These are phyloP conservation scores for Sordaria brevicollis DNA, from an alignment of 495 filamentous ascomycete species.

Conservation along the genomic window DNA sequence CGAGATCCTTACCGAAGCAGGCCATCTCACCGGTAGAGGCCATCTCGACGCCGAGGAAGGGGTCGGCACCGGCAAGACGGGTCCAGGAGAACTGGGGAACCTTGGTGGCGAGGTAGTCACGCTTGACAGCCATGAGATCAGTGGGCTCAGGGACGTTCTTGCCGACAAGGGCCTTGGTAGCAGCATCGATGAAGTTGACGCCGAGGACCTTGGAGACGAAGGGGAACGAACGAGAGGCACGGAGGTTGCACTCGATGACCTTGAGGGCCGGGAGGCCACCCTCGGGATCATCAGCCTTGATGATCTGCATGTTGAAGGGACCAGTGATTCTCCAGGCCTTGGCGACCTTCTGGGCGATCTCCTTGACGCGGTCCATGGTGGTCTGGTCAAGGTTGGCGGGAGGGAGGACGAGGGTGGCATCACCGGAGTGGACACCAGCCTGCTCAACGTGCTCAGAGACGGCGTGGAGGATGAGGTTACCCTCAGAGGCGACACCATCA, in stretches of 20 bases:
- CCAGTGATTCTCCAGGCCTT: conserved; percentile 96
- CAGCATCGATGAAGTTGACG: conserved; percentile 94
- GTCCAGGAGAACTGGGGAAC: conserved; percentile 99
- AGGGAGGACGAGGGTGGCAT: conserved; percentile 92
- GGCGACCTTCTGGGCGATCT: conserved; percentile 90
- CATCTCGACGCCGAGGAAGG: conserved; percentile 98
- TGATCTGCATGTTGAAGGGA: conserved; percentile 99
- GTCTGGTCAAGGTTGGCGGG: conserved; percentile 64
- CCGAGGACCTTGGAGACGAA: conserved; percentile 96
- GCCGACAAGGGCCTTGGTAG: conserved; percentile 84
- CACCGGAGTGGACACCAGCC: conserved; percentile 95
- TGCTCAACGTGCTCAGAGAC: conserved; percentile 97
- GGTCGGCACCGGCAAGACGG: conserved; percentile 93
- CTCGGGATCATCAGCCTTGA: conserved; percentile 71
- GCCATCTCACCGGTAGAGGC: conserved; percentile 93
- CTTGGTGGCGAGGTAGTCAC: conserved; percentile 91
- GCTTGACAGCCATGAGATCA: conserved; percentile 80
- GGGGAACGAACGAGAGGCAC: conserved; percentile 94
- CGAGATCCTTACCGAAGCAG: conserved; percentile 90
- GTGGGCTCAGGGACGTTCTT: conserved; percentile 75
- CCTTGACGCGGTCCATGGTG: conserved; percentile 78
- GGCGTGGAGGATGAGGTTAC: conserved; percentile 83
- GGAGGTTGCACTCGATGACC: conserved; percentile 98
- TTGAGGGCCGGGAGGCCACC: conserved; percentile 69
- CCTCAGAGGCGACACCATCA: conserved; percentile 82